phyloP scores from a whole-genome alignment of 192 early-diverging fungal genomes.

The Linnemannia schmuckeri region DNA sequence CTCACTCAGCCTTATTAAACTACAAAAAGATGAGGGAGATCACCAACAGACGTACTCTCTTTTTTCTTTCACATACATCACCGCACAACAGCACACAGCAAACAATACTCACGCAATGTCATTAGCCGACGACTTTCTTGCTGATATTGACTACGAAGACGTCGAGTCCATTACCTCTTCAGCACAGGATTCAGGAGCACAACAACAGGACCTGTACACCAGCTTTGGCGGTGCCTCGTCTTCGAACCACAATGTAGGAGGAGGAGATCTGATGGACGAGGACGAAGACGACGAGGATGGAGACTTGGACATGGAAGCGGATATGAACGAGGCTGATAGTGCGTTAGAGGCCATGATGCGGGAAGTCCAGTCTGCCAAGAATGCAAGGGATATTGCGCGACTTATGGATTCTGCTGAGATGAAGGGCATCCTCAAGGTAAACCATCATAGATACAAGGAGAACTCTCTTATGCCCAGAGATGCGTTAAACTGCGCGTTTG shows the following conservation, averaged over 20 bases:
- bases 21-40: neutral
- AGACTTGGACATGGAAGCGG: constrained; percentile 53
- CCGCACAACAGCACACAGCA: neutral
- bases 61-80: neutral
- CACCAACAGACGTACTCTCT: neutral
- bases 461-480: too few species aligned
- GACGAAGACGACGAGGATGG: constrained; percentile 65
- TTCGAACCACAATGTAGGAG: constrained; percentile 38
- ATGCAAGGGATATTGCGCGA: constrained; percentile 76
- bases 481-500: too few species aligned
- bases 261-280: constrained; percentile 48
- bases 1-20: neutral
- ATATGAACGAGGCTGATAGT: constrained; percentile 22
- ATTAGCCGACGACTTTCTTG: constrained; percentile 87
- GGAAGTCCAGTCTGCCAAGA: constrained; percentile 58
- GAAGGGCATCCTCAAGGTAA: constrained; percentile 70
- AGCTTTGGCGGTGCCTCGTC: neutral
- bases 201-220: neutral
- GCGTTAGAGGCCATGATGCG: constrained; percentile 50
- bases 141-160: constrained; percentile 80
- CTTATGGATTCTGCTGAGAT: constrained; percentile 72
- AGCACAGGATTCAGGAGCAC: constrained; percentile 26
- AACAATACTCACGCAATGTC: constrained; percentile 61
- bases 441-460: neutral
- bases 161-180: constrained; percentile 52